Evolutionary conservation across 2,329 filamentous ascomycete species (phyloP), one percentile per base, ranked within the genome.

Genomic region (Hortaea sp.): DNA sequence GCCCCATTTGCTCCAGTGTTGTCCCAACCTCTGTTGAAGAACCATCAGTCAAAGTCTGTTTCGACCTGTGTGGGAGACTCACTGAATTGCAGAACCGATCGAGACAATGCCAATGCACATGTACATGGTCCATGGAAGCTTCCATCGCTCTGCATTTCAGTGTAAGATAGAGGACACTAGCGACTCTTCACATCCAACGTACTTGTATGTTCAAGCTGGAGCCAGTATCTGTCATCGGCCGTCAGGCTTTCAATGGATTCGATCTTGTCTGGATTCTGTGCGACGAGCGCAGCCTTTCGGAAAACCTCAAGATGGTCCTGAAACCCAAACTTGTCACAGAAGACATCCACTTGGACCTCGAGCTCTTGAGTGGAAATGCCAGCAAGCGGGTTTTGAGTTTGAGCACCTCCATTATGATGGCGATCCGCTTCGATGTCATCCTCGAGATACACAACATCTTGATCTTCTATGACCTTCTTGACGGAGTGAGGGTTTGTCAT

Each of bases 1-100:
- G 73, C 74, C 4, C 72, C 73, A 49, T 75, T 76, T 12, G 68
- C 68, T n/a, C 71, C 72, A 20, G 20, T 20, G 20, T 20, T 20
- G 20, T 20, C 20, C 20, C 20, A 20, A 20, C 20, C 20, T 20
- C 20, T 20, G 20, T 20, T 20, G 20, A 20, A 4, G 20, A 20
- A 20, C 20, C 20, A 20, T 20, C 20, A 20, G 20, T 20, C 20
- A 20, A 20, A 20, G 20, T 20, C 20, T 20, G 20, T 20, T 20
- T 20, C 20, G 20, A 20, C 2, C 20, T 20, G 20, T 20, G 20
- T 20, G 20, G 20, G 20, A 20, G 20, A 20, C 20, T 10, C 65
- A 69, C 50, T 77, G 73, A 0, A 75, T 69, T 6, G 72, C 71
- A 43, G 73, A 72, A 38, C 69, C 74, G 40, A 77, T 66, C 1